These are phyloP conservation scores for Ilyonectria destructans DNA, from an alignment of 2,329 filamentous ascomycete species.

Conservation along the genomic window DNA sequence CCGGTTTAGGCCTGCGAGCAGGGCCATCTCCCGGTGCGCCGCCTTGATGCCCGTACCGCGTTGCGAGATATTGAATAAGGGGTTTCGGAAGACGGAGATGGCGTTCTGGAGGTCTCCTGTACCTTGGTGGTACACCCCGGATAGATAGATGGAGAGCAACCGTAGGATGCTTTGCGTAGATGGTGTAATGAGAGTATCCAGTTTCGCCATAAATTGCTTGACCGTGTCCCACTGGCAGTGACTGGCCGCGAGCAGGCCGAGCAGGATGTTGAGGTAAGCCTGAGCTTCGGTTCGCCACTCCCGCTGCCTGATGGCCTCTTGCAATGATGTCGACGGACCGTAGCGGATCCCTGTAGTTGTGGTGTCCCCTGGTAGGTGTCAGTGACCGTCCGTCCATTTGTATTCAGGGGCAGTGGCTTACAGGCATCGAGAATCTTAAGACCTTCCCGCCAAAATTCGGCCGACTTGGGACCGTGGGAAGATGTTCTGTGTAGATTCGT, in stretches of 20 bases:
- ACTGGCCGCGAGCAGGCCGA: constrained; percentile 79
- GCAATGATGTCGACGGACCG: constrained; percentile 66
- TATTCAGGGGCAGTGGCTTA: constrained; percentile 44
- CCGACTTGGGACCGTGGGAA: constrained; percentile 53
- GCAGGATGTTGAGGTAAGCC: constrained; percentile 80
- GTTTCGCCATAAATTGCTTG: constrained; percentile 68
- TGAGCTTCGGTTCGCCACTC: constrained; percentile 78
- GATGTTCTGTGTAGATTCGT: constrained; percentile 60
- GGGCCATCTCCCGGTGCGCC: constrained; percentile 74
- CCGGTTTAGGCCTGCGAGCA: constrained; percentile 78
- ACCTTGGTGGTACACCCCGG: constrained; percentile 83
- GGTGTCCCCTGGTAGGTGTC: constrained; percentile 53
- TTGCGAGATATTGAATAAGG: constrained; percentile 66
- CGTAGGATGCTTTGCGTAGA: constrained; percentile 59
- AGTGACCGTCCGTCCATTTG: not conserved
- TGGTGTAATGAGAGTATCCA: constrained; percentile 63
- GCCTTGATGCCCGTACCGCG: constrained; percentile 60
- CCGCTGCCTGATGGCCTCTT: constrained; percentile 71
- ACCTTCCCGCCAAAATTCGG: constrained; percentile 62
- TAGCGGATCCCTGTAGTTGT: constrained; percentile 56
- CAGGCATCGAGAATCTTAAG: constrained; percentile 66
- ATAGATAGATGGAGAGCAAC: constrained; percentile 78
- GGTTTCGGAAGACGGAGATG: constrained; percentile 75
- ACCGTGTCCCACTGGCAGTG: constrained; percentile 81
- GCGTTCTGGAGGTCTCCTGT: constrained; percentile 81